A percentile compares a stretch with the other conserved stretches of the same genome.
These are phyloP conservation scores for Boletus huronensis DNA, from an alignment of 768 basidiomycete genomes.

Conservation along the genomic window DNA sequence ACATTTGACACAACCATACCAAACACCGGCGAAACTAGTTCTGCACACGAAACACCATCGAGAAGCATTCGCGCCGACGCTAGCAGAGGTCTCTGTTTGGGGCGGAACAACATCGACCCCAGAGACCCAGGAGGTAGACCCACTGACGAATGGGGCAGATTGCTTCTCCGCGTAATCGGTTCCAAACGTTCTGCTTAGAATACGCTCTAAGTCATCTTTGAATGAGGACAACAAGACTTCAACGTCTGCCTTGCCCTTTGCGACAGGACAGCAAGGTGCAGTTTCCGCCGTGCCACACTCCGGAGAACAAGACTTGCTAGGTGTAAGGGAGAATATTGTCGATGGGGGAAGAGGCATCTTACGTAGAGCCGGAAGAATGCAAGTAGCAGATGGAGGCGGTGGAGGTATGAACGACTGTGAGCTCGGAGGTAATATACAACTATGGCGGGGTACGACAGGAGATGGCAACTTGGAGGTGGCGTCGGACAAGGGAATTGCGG, in stretches of 20 bases:
- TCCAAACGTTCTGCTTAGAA: conserved; percentile 39
- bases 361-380: conserved; percentile 12
- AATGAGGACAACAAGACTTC: conserved; percentile 47
- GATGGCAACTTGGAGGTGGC: neutral
- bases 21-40: conserved; percentile 20
- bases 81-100: neutral
- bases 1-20: conserved; percentile 34
- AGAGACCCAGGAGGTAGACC: neutral
- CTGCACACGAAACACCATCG: conserved; percentile 33
- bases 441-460: neutral
- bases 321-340: neutral
- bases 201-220: conserved; percentile 48
- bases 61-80: neutral
- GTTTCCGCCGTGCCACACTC: neutral
- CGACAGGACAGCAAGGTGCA: conserved; percentile 41
- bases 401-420: neutral
- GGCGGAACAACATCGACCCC: neutral
- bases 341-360: conserved; percentile 2
- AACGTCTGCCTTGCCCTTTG: conserved; percentile 49
- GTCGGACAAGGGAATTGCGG: neutral
- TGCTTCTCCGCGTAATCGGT: conserved; percentile 1
- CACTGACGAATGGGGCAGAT: neutral
- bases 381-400: conserved; percentile 8
- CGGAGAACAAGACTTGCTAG: neutral
- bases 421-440: neutral